A percentile compares a stretch with the other conserved stretches of the same genome.
phyloP scores from a whole-genome alignment of 2,329 filamentous ascomycete genomes.

The Sarocladium strictum region DNA sequence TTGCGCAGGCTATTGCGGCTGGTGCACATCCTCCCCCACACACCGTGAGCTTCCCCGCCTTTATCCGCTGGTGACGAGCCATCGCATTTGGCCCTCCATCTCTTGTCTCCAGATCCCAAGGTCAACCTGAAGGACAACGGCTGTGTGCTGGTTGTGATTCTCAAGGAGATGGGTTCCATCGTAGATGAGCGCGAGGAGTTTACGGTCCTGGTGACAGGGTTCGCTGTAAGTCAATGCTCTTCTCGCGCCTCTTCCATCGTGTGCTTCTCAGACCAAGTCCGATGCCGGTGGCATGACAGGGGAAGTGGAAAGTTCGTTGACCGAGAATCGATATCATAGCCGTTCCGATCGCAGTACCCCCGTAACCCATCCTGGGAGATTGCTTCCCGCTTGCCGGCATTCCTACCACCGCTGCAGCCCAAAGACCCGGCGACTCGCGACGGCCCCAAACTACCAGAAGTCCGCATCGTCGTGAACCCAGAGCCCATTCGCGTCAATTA shows the following conservation, averaged over 20 bases:
- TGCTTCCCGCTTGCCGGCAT: slow-evolving; percentile 58
- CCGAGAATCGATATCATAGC: slow-evolving; percentile 38
- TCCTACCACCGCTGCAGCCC: slow-evolving; percentile 47
- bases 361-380: slow-evolving; percentile 81
- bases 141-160: background rate
- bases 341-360: slow-evolving; percentile 66
- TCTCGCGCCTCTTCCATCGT: too few relatives aligned
- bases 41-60: background rate
- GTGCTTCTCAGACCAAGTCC: too few relatives aligned
- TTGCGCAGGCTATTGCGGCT: too few relatives aligned
- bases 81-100: background rate
- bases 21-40: background rate
- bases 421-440: slow-evolving; percentile 29
- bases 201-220: slow-evolving; percentile 9
- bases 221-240: slow-evolving; percentile 2
- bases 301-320: background rate
- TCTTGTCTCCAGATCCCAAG: background rate
- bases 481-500: slow-evolving; percentile 68
- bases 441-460: slow-evolving; percentile 32
- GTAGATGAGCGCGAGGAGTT: slow-evolving; percentile 10
- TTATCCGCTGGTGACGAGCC: slow-evolving; percentile 3
- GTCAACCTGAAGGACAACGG: background rate
- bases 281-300: background rate
- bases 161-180: slow-evolving; percentile 11
- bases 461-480: slow-evolving; percentile 60